Conservation (phyloP, 768 basidiomycete species). For the Dentipellis fragilis region DNA sequence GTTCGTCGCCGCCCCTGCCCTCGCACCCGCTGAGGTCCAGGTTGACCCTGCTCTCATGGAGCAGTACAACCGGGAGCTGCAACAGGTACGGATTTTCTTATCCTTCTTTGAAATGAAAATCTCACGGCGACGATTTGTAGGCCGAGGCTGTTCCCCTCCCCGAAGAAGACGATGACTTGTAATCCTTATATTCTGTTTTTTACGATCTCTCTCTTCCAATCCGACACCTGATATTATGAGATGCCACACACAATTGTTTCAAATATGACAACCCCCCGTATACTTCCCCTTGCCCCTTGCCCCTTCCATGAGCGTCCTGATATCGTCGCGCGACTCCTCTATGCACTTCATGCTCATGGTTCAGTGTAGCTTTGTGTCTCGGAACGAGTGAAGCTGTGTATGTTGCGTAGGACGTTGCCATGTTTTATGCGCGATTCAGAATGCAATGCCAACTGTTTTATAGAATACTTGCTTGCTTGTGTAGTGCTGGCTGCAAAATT, state of each 20-base stretch:
- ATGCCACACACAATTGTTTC: not conserved
- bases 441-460: too few relatives aligned
- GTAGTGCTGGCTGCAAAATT: too few relatives aligned
- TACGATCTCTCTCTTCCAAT: not conserved
- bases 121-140: conserved; percentile 25
- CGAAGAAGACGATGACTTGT: conserved; percentile 91
- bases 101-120: not conserved
- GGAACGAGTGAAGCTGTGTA: not conserved
- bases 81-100: conserved; percentile 32
- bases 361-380: not conserved
- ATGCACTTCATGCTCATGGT: not conserved
- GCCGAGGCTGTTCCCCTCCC: conserved; percentile 92
- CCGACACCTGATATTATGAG: not conserved
- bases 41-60: conserved; percentile 73
- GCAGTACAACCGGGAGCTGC: conserved; percentile 72
- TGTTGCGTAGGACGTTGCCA: not conserved
- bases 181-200: conserved; percentile 16
- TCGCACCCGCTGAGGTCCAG: conserved; percentile 86
- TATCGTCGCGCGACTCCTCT: not conserved
- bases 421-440: not conserved
- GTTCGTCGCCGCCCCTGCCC: conserved; percentile 93
- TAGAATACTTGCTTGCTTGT: too few relatives aligned
- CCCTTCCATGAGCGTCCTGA: not conserved
- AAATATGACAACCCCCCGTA: not conserved
- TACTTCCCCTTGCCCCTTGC: not conserved